Base-by-base conservation (phyloP, 2,329 filamentous ascomycete genomes). In the Pseudogymnoascus sp. region DNA sequence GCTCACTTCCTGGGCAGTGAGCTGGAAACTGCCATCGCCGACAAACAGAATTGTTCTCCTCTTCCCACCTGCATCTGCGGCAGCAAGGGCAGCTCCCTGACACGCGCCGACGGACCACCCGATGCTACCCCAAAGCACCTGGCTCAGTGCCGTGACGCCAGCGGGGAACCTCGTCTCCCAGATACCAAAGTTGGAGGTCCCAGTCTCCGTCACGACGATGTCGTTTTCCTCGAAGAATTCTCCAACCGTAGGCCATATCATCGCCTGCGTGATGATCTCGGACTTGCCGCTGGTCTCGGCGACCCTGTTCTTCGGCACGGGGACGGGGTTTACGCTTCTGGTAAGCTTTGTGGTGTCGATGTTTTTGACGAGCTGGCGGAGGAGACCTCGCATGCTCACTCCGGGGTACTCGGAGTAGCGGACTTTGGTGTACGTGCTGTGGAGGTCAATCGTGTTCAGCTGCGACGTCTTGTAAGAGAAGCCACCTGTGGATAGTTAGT, bases 151-250 rank as follows among this genome's bases (percentile, higher is more conserved):
- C 7, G 84, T 90, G n/a, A 93, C 89, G n/a, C 83, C 82, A 2
- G 79, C 74, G 0, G 91, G 91, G 77, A 96, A 95, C 44, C 84
- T 83, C 4, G 91, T 93, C 64, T 93, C 90, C 85, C 89, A 91
- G 70, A 95, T 90, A 63, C 92, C 92, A 74, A 96, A 93, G 77
- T 92, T 93, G 64, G 91, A 81, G 0, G 92, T 96, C 40, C 91
- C 92, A 1, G 91, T 96, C 74, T 96, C 92, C 0, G 91, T 93
- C 61, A 96, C 83, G 63, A 96, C 79, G 64, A 96, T 84, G 70
- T 96, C 92, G 53, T 86, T 81, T 62, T 86, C 79, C 62, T 82
- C 80, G 9, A 96, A 77, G 80, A 89, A 96, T 66, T 87, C 80
- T 38, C 89, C 87, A 15, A 95, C 78, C 40, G 83, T 83, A 0